phyloP scores from a whole-genome alignment of 768 basidiomycete genomes.

The Mrakia gelida region DNA sequence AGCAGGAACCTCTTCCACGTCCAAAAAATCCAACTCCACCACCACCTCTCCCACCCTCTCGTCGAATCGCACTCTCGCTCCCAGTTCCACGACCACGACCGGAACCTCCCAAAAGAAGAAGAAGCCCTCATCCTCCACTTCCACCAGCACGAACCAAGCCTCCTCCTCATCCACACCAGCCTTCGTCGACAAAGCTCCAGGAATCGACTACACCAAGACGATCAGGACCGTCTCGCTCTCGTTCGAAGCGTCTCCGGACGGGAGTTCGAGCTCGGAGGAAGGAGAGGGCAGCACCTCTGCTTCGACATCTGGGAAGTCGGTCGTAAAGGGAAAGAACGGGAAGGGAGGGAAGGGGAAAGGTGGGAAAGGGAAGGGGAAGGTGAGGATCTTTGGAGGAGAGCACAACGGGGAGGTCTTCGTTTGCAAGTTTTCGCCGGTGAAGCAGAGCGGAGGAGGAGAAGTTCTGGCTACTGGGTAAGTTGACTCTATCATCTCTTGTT shows the following conservation, averaged over 20 bases:
- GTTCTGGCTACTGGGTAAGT: constrained; percentile 25
- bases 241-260: neutral
- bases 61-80: neutral
- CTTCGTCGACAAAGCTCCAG: neutral
- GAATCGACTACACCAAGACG: constrained; percentile 18
- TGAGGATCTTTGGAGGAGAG: constrained; percentile 10
- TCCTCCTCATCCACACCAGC: neutral
- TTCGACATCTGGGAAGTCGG: too few species aligned
- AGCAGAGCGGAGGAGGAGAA: constrained; percentile 17
- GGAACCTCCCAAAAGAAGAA: constrained; percentile 10
- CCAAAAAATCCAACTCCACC: constrained; percentile 14
- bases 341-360: neutral
- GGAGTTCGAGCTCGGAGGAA: neutral
- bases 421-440: constrained; percentile 24
- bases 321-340: neutral
- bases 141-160: neutral
- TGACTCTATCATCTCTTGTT: neutral
- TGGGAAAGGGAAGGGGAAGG: neutral
- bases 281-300: neutral
- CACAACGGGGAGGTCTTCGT: constrained; percentile 32
- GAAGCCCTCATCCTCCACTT: neutral
- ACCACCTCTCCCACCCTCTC: constrained; percentile 6
- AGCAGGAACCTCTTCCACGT: neutral
- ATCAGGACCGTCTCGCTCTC: constrained; percentile 11
- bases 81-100: neutral